These are phyloP conservation scores for Coemansia sp. DNA, from an alignment of 192 early-diverging fungal species.

Conservation along the genomic window DNA sequence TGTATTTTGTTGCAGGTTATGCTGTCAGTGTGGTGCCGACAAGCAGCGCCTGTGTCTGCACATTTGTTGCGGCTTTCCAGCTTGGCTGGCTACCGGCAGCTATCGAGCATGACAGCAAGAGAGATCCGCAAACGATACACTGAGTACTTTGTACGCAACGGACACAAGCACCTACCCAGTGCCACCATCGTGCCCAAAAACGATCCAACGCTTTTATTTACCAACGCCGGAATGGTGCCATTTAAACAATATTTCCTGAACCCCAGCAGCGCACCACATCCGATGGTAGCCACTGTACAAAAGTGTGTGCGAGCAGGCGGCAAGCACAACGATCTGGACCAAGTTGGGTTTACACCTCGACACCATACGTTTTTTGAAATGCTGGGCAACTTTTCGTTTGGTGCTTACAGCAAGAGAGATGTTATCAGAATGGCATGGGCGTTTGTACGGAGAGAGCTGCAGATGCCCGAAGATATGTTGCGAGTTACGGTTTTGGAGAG, in stretches of 20 bases:
- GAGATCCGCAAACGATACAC: constrained; percentile 85
- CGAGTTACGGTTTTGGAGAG: constrained; percentile 90
- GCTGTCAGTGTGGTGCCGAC: neutral
- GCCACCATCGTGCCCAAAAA: constrained; percentile 89
- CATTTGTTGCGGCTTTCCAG: neutral
- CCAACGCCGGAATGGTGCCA: constrained; percentile 97
- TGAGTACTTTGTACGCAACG: constrained; percentile 72
- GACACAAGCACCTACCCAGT: constrained; percentile 70
- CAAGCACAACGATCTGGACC: constrained; percentile 98
- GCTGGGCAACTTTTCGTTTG: constrained; percentile 99
- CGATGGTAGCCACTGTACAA: constrained; percentile 88
- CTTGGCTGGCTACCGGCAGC: neutral
- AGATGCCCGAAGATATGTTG: constrained; percentile 74
- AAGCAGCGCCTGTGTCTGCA: neutral
- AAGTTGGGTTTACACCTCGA: constrained; percentile 92
- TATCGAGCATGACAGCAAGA: constrained; percentile 51
- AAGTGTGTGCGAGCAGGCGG: constrained; percentile 98
- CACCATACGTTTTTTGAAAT: constrained; percentile 99
- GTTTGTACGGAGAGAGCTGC: constrained; percentile 80
- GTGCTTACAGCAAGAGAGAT: constrained; percentile 94
- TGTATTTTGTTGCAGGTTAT: neutral
- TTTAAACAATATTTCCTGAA: constrained; percentile 93
- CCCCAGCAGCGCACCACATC: constrained; percentile 80
- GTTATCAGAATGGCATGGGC: constrained; percentile 89
- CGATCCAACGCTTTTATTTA: constrained; percentile 92